Base-by-base conservation (phyloP, 2,329 filamentous ascomycete species). In the Cercospora sp. region DNA sequence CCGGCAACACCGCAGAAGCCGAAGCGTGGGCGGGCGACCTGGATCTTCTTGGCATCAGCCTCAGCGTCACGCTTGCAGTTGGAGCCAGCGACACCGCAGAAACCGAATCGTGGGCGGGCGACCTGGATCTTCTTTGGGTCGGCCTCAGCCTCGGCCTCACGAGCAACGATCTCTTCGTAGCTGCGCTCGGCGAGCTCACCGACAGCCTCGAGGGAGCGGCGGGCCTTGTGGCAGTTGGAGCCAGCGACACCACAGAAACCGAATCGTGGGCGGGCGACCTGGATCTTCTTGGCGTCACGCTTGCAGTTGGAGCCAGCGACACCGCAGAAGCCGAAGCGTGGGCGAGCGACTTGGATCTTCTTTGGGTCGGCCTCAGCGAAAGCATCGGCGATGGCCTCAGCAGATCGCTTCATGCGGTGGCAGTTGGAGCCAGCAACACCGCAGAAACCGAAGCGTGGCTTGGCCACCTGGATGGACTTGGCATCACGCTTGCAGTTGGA, bases 121-220 rank as follows among this genome's bases (percentile, higher is more conserved):
- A 60, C 26, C 9, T 63, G 65, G 31, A 71, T 67, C 64, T 71
- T 70, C 60, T 70, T 59, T 69, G 72, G 63, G 39, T 66, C 69
- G 33, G 81, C 74, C 59, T 73, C 69, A 30, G 65, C 58, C 36
- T 68, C 63, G 36, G 67, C 70, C 20, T 67, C 73, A 69, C 48
- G 74, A 65, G 45, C 69, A 51, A 62, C 73, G 69, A 57, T 69
- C 51, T 67, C 53, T 13, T 55, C 55, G 66, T 68, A 51, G 65
- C 65, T 67, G 60, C 65, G 62, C 69, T 71, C 69, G 33, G 68
- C 66, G 45, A 66, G 48, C n/a, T 68, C 65, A 62, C 67, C 70
- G 60, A 80, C n/a, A 76, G 81, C 68, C 81, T 80, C 61, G 81
- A 82, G 23, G 76, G 77, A 12, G 70, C 81, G 81, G 74, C 81